Evolutionary conservation across 2,329 filamentous ascomycete genomes (phyloP), one percentile per base, ranked within the genome.

Genomic region (Fusarium buxicola): DNA sequence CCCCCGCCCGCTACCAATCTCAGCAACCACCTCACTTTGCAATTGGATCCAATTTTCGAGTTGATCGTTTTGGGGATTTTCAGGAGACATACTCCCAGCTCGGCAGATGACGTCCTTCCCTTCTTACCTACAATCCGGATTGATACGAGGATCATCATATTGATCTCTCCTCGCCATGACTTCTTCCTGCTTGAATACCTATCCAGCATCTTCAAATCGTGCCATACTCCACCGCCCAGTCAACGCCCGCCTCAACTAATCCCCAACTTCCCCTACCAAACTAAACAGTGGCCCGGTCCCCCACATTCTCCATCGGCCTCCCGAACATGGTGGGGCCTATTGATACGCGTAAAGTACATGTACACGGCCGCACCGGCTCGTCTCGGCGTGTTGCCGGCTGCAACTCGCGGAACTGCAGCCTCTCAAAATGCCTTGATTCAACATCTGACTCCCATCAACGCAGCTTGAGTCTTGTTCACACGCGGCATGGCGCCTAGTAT

Each of bases 291-390:
- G 60, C 54, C 47, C 47, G 48, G 43, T 55, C 49, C 68, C 68
- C 68, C 68, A 70, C 68, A 66, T 69, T 67, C 69, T 69, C 63
- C 58, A 55, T 66, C 58, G 55, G 70, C 56, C 58, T 69, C 66
- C 66, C 65, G 56, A 67, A 36, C 53, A 25, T 44, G 41, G 68
- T 68, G 68, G 68, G 60, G 43, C 60, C 44, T 40, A 44, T 54
- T 43, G 66, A 56, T 45, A 58, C 65, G 55, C 46, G 62, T 69
- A 64, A 66, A 56, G 46, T 56, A 43, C 28, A 39, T 52, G 38
- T 52, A 40, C 45, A 49, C 32, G 58, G 44, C 46, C 25, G 44
- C 50, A 36, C 44, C 51, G 55, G 61, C 44, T 58, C 35, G 41
- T 38, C 46, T 69, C 52, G 51, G 55, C 32, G 48, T 64, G 55